A percentile compares a stretch with the other conserved stretches of the same genome.
Evolutionary conservation across 2,329 filamentous ascomycete species (phyloP).

Genomic region (Beauveria asiatica): DNA sequence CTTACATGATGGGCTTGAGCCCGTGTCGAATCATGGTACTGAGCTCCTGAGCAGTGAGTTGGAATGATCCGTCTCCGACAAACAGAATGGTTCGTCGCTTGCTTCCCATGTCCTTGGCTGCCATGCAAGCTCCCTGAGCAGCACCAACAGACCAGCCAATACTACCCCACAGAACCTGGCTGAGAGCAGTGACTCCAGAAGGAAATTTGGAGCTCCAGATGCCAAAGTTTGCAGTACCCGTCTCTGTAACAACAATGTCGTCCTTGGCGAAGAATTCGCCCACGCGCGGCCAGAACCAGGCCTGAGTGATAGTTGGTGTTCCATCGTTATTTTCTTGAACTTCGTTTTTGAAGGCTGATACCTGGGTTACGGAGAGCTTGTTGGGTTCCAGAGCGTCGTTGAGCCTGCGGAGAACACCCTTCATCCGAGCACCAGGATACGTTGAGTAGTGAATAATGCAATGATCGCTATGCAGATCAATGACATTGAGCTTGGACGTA

Average conservation of each 20-base stretch:
- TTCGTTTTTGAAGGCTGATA: slow-evolving; percentile 46
- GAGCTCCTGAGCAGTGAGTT: slow-evolving; percentile 76
- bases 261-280: slow-evolving; percentile 62
- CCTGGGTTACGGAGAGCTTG: slow-evolving; percentile 46
- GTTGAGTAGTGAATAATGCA: slow-evolving; percentile 69
- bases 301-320: slow-evolving; percentile 51
- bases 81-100: slow-evolving; percentile 68
- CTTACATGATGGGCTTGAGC: slow-evolving; percentile 68
- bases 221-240: slow-evolving; percentile 80
- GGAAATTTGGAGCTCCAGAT: slow-evolving; percentile 82
- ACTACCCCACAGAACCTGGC: slow-evolving; percentile 66
- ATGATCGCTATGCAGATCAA: slow-evolving; percentile 71
- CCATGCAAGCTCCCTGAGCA: slow-evolving; percentile 60
- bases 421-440: slow-evolving; percentile 71
- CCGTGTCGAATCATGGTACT: slow-evolving; percentile 73
- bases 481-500: slow-evolving; percentile 66
- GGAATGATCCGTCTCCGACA: slow-evolving; percentile 82
- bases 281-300: slow-evolving; percentile 69
- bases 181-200: slow-evolving; percentile 65
- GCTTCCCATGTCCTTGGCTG: slow-evolving; percentile 54
- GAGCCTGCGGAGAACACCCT: slow-evolving; percentile 66
- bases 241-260: slow-evolving; percentile 79
- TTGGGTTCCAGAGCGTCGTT: slow-evolving; percentile 49
- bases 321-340: slow-evolving; percentile 31
- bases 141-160: slow-evolving; percentile 55